These are phyloP conservation scores for Ogataea hybrid DNA, from an alignment of 1,139 yeast species.

Conservation along the genomic window DNA sequence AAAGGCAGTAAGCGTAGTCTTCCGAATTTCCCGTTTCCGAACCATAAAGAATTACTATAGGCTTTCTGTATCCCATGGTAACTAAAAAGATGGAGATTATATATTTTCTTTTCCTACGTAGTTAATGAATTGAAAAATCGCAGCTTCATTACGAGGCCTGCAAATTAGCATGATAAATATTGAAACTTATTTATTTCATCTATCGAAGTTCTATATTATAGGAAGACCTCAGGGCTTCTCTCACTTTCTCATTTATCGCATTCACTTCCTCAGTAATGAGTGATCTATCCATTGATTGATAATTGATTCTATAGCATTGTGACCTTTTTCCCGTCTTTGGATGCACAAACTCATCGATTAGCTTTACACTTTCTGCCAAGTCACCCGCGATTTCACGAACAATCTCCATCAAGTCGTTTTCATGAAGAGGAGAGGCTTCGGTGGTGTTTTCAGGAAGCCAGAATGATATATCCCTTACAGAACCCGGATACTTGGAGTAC, in stretches of 20 bases:
- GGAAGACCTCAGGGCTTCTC: too few species aligned
- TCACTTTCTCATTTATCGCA: slow-evolving; percentile 61
- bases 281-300: slow-evolving; percentile 94
- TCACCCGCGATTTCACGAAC: slow-evolving; percentile 86
- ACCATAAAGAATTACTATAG: slow-evolving; percentile 70
- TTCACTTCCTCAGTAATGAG: slow-evolving; percentile 82
- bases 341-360: slow-evolving; percentile 80
- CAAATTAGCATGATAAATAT: background rate
- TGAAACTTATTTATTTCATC: background rate
- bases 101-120: too few species aligned
- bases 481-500: slow-evolving; percentile 88
- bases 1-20: slow-evolving; percentile 73
- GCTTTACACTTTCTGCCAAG: slow-evolving; percentile 78
- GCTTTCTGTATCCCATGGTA: slow-evolving; percentile 4
- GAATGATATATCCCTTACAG: slow-evolving; percentile 84
- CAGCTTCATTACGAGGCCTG: too few species aligned
- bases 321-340: slow-evolving; percentile 78
- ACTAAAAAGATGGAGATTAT: background rate
- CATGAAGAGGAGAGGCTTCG: slow-evolving; percentile 49
- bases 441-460: slow-evolving; percentile 60
- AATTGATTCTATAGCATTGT: slow-evolving; percentile 85
- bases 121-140: too few species aligned
- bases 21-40: slow-evolving; percentile 93
- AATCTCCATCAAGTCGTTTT: slow-evolving; percentile 91
- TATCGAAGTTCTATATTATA: slow-evolving; percentile 67